A percentile compares a stretch with the other conserved stretches of the same genome.
Conservation (phyloP, 129 eudicot species). For the Chrysanthemum seticuspe region DNA sequence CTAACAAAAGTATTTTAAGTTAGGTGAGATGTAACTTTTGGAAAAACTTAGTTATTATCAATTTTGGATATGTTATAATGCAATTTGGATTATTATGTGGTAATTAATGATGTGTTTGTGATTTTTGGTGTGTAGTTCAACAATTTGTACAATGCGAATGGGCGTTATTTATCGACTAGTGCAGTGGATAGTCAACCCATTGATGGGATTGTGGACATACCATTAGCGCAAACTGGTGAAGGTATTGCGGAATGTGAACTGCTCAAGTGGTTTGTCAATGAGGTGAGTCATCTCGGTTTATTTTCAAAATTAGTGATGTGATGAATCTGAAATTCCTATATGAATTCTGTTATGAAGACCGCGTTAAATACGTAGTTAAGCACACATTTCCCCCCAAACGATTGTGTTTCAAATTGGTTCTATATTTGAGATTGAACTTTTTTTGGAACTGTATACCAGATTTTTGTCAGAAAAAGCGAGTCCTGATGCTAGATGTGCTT, state of each 20-base stretch:
- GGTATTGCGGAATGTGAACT: slow-evolving; percentile 99
- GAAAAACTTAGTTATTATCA: too few relatives aligned
- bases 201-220: slow-evolving; percentile 68
- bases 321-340: too few relatives aligned
- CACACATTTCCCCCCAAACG: too few relatives aligned
- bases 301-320: not conserved
- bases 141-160: slow-evolving; percentile 31
- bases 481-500: too few relatives aligned
- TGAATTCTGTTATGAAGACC: too few relatives aligned
- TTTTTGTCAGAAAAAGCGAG: too few relatives aligned
- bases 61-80: not conserved
- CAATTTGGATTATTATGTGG: not conserved
- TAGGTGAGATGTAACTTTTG: too few relatives aligned
- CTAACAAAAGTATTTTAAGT: too few relatives aligned
- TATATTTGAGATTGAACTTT: too few relatives aligned
- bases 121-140: slow-evolving; percentile 36
- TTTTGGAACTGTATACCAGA: too few relatives aligned
- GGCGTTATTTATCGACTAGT: slow-evolving; percentile 58
- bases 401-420: too few relatives aligned
- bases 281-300: slow-evolving; percentile 49
- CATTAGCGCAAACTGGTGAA: slow-evolving; percentile 98
- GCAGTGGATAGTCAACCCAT: slow-evolving; percentile 37
- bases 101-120: not conserved
- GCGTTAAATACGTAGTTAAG: too few relatives aligned
- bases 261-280: slow-evolving; percentile 89